Evolutionary conservation across 2,329 filamentous ascomycete species (phyloP).

Genomic region (Hirsutella thompsonii): DNA sequence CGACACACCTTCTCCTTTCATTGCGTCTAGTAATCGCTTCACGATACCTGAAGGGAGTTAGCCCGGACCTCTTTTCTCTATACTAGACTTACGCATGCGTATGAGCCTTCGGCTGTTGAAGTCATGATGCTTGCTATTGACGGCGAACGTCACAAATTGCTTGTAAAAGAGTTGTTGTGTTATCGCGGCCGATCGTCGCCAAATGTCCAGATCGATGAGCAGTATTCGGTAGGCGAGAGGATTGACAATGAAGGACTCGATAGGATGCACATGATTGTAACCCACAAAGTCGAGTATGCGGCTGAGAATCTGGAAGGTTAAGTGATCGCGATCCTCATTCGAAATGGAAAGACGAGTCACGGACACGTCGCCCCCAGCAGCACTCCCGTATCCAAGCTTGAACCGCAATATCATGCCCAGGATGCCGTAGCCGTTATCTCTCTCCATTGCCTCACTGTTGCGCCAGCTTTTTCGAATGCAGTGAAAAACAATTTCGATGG

Average conservation of each 20-base stretch:
- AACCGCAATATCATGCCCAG: slow-evolving; percentile 71
- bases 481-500: slow-evolving; percentile 73
- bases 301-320: slow-evolving; percentile 54
- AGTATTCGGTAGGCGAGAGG: slow-evolving; percentile 87
- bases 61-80: slow-evolving; percentile 7
- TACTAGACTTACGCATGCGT: slow-evolving; percentile 63
- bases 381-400: slow-evolving; percentile 51
- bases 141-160: slow-evolving; percentile 79
- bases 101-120: slow-evolving; percentile 83
- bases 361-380: slow-evolving; percentile 14
- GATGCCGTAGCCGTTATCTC: slow-evolving; percentile 86
- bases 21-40: slow-evolving; percentile 76
- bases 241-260: slow-evolving; percentile 89
- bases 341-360: slow-evolving; percentile 30
- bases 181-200: slow-evolving; percentile 64
- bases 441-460: slow-evolving; percentile 96
- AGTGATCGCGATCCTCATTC: slow-evolving; percentile 38
- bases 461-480: slow-evolving; percentile 87
- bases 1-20: slow-evolving; percentile 73
- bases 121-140: slow-evolving; percentile 80
- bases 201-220: slow-evolving; percentile 85
- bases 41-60: slow-evolving; percentile 53
- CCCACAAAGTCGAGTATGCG: slow-evolving; percentile 78
- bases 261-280: slow-evolving; percentile 66
- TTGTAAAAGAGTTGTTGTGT: slow-evolving; percentile 86